phyloP scores from a whole-genome alignment of 2,329 filamentous ascomycete genomes.

The Rosellinia necatrix region DNA sequence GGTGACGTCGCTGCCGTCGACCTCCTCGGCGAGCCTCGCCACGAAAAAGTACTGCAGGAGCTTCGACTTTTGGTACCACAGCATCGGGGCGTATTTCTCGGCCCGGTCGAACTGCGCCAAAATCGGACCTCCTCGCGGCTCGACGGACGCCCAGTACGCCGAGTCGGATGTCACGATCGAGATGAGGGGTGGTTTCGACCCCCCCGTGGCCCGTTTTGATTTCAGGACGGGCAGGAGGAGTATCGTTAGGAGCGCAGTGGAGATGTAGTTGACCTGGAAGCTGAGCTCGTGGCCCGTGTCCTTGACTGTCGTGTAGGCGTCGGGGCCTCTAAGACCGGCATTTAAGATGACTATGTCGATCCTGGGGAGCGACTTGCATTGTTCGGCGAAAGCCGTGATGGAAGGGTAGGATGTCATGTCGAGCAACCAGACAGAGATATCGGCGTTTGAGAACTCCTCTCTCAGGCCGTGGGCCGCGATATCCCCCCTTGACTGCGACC shows the following conservation, averaged over 20 bases:
- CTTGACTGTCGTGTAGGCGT: slow-evolving; percentile 28
- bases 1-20: slow-evolving; percentile 27
- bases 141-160: slow-evolving; percentile 27
- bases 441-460: slow-evolving; percentile 35
- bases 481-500: slow-evolving; percentile 46
- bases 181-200: slow-evolving; percentile 28
- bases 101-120: slow-evolving; percentile 22
- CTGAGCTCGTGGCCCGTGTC: slow-evolving; percentile 46
- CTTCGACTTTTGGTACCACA: slow-evolving; percentile 33
- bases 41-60: slow-evolving; percentile 31
- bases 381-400: slow-evolving; percentile 45
- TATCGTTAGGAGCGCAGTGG: slow-evolving; percentile 41
- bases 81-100: slow-evolving; percentile 14
- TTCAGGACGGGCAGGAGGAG: slow-evolving; percentile 40
- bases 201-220: slow-evolving; percentile 9
- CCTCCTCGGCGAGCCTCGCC: slow-evolving; percentile 27
- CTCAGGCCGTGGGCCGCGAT: slow-evolving; percentile 43
- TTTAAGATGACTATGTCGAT: slow-evolving; percentile 53
- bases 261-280: slow-evolving; percentile 48
- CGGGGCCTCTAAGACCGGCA: slow-evolving; percentile 42
- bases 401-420: slow-evolving; percentile 51
- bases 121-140: slow-evolving; percentile 22
- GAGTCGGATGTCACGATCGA: slow-evolving; percentile 38
- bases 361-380: slow-evolving; percentile 40
- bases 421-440: slow-evolving; percentile 50